Base-by-base conservation (phyloP, 768 basidiomycete species). In the Mycena albidolilacea region DNA sequence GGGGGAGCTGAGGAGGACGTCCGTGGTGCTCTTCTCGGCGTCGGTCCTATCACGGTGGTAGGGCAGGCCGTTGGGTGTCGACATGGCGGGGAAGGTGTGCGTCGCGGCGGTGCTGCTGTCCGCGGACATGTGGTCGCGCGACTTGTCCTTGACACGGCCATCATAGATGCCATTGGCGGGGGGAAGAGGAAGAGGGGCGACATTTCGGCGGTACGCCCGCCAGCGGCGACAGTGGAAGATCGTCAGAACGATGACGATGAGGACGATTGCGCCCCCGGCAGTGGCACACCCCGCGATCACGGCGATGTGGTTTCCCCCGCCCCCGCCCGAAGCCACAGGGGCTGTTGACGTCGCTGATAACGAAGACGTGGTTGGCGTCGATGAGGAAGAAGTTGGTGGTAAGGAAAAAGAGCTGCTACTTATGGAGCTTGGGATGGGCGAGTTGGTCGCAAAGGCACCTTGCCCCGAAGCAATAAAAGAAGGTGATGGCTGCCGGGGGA, bases 401-500 rank as follows among this genome's bases (percentile, higher is more conserved):
- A 35, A 37, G 15, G 59, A 46, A 65, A 39, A 30, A 48, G 63
- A 46, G 63, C n/a, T 19, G 70, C 39, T 7, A 68, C 41, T 65
- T 9, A 57, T 43, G 37, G 74, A 71, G 59, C 30, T 69, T 11
- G 62, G 64, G 59, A 72, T 72, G 35, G 71, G 80, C 30, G 78
- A 59, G 35, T 67, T 58, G 8, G 84, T 82, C 7, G 84, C 85
- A 66, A 79, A 77, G 55, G 85, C 85, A 14, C 80, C 82, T 60
- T 79, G 64, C n/a, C 84, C 85, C 6, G 79, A 77, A 19, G 82
- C 62, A 11, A 75, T 75, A 41, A 78, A 64, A 15, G 80, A 64
- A 48, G 80, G 74, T 43, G 74, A 50, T 21, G 79, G 76, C 83
- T 85, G 59, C 15, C 35, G 35, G 35, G 19, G 55, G 21, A 63